phyloP scores from a whole-genome alignment of 306 rosid species.

The Castanospermum australe region DNA sequence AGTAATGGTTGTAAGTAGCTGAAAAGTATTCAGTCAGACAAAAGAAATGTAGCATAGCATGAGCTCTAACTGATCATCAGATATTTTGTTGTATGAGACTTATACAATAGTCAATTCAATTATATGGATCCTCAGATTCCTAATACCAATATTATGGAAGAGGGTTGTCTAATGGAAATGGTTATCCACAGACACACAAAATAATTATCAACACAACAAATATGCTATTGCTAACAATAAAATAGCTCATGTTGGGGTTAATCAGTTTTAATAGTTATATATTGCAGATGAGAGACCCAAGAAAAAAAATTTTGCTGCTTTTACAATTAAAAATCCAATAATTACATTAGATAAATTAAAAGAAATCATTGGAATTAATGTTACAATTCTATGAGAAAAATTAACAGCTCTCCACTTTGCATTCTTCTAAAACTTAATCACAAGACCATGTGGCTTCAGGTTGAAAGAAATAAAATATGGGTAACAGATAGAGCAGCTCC shows the following conservation, averaged over 20 bases:
- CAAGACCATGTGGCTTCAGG: background rate
- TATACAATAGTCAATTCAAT: conserved; percentile 5
- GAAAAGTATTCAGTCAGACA: conserved; percentile 27
- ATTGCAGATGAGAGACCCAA: background rate
- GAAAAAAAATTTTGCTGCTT: background rate
- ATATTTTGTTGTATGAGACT: background rate
- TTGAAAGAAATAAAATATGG: background rate
- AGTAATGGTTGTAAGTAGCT: conserved; percentile 84
- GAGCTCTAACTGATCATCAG: background rate
- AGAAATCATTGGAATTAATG: background rate
- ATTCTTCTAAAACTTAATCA: background rate
- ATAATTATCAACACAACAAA: background rate
- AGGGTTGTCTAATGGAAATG: background rate
- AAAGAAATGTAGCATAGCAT: background rate
- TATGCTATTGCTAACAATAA: background rate
- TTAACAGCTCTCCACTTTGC: background rate
- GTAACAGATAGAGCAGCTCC: background rate
- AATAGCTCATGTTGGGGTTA: background rate
- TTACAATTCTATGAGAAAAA: background rate
- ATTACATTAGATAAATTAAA: background rate
- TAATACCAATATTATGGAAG: background rate
- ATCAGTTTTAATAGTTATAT: background rate
- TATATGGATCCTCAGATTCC: background rate
- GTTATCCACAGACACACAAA: background rate
- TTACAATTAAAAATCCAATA: background rate